Base-by-base conservation (phyloP, 306 rosid species). In the Cicer chorassanicum region DNA sequence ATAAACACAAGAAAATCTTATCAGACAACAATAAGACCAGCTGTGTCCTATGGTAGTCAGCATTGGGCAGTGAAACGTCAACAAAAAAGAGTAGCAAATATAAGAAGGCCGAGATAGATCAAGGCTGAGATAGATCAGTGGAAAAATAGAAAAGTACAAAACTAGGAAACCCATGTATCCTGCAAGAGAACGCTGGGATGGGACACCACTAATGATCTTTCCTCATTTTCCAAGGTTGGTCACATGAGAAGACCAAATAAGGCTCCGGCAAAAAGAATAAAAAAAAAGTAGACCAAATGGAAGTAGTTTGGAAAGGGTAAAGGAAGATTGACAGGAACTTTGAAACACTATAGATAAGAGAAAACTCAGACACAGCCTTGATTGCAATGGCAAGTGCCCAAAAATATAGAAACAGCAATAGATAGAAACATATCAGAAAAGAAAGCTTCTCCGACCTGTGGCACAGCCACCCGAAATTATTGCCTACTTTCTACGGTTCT, bases 161-260 rank as follows among this genome's bases (percentile, higher is more conserved):
- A 56, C 15, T 63, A 42, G 44, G 29, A 14, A 38, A 56, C 44
- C 8, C 1, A 34, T 55, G 34, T 29, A 45, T 43, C 42, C 67
- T 68, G 68, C 12, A 2, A 14, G 76, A 69, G 44, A 78, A 64
- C 39, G 65, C 19, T 49, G 54, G 50, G 53, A 50, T 49, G 44
- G 50, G 53, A 50, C 4, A 13, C 18, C 16, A 51, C 42, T 40
- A 39, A 41, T 24, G 9, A 50, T 8, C 16, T 4, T 24, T 51
- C 53, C 50, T 40, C 8, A 2, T 43, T 14, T 42, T 11, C 1
- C 5, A 29, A 21, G 46, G 46, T 50, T 62, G 44, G 36, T 7
- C 44, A 39, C n/a, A 48, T 63, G 29, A 77, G 53, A 77, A 36
- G 44, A 72, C 57, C 68, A 55, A 41, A 5, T 9, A 15, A 11